A percentile compares a stretch with the other conserved stretches of the same genome.
Conservation (phyloP, 257 asterid genomes). For the Rubia yunnanensis region DNA sequence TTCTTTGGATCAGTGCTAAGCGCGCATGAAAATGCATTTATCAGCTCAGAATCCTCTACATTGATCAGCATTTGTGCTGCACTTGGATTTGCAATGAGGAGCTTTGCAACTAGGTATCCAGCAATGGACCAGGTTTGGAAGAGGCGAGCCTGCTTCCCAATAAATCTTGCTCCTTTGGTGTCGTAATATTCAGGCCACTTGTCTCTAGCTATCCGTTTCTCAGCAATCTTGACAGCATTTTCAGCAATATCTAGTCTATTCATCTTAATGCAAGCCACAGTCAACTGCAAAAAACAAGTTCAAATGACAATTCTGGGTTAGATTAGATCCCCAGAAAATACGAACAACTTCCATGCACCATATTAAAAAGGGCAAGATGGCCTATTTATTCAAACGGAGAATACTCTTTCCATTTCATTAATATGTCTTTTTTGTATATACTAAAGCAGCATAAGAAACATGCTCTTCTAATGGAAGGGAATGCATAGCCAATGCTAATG, state of each 20-base stretch:
- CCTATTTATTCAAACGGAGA: background rate
- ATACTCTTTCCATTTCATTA: too few relatives aligned
- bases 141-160: conserved; percentile 71
- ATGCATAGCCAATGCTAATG: background rate
- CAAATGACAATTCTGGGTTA: background rate
- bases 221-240: conserved; percentile 57
- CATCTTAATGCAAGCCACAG: conserved; percentile 81
- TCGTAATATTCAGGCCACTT: conserved; percentile 84
- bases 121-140: conserved; percentile 81
- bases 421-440: too few relatives aligned
- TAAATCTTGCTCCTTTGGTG: conserved; percentile 62
- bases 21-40: conserved; percentile 45
- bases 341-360: background rate
- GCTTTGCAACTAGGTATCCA: conserved; percentile 71
- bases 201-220: conserved; percentile 46
- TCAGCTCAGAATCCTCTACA: conserved; percentile 53
- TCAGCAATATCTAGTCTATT: conserved; percentile 61
- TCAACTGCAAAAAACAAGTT: conserved; percentile 33
- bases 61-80: conserved; percentile 64
- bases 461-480: background rate
- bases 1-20: conserved; percentile 51
- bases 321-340: background rate
- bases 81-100: conserved; percentile 49
- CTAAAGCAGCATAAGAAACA: background rate
- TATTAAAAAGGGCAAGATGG: background rate